phyloP scores from a whole-genome alignment of 441 rosid species.

The Populus hybrid region DNA sequence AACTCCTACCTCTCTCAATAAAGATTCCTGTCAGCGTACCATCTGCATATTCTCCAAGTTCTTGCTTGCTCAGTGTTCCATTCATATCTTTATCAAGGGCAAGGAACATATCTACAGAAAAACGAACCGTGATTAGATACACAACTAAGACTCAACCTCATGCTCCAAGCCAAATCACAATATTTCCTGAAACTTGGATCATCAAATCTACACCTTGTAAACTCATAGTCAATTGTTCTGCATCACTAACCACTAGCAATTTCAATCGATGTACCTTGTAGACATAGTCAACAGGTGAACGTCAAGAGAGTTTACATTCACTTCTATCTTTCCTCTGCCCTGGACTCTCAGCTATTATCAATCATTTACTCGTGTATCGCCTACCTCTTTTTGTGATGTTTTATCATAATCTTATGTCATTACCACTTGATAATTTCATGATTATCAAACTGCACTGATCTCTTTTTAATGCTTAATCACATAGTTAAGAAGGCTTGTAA shows the following conservation, averaged over 20 bases:
- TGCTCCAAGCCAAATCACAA: constrained; percentile 1
- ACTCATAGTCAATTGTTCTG: neutral
- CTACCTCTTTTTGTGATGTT: neutral
- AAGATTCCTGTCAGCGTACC: constrained; percentile 93
- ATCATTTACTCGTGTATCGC: neutral
- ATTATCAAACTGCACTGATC: neutral
- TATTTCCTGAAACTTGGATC: neutral
- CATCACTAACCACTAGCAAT: neutral
- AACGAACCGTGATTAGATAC: neutral
- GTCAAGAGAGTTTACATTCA: neutral
- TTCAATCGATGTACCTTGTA: neutral
- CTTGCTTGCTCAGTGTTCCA: constrained; percentile 93
- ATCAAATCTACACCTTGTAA: neutral
- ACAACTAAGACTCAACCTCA: neutral
- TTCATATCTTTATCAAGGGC: constrained; percentile 94
- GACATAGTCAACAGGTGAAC: neutral
- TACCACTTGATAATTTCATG: neutral
- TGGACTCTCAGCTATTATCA: neutral
- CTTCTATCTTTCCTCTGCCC: neutral
- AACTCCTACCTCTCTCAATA: constrained; percentile 77
- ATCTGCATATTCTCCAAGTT: constrained; percentile 94
- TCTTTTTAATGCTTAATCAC: neutral
- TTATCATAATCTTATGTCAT: neutral
- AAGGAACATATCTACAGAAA: constrained; percentile 76
- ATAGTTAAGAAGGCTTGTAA: neutral